These are phyloP conservation scores for Populus hybrid DNA, from an alignment of 441 rosid species.

Conservation along the genomic window DNA sequence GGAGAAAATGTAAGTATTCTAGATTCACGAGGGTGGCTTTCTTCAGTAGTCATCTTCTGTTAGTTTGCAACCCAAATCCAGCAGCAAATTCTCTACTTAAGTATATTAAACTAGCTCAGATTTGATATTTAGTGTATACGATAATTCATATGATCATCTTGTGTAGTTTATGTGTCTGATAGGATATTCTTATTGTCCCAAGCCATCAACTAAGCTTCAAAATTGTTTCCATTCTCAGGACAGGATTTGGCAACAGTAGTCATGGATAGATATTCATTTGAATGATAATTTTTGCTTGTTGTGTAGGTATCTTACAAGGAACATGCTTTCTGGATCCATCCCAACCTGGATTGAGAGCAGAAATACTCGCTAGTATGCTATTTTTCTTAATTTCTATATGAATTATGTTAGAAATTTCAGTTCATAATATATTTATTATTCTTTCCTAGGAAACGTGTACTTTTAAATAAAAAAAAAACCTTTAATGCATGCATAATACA, in stretches of 20 bases:
- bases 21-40: background rate
- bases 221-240: background rate
- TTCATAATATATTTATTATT: background rate
- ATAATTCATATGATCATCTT: background rate
- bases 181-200: background rate
- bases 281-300: constrained; percentile 3
- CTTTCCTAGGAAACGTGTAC: background rate
- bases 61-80: background rate
- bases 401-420: background rate
- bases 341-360: constrained; percentile 13
- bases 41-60: background rate
- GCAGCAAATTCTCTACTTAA: background rate
- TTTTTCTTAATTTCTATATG: background rate
- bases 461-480: background rate
- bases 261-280: background rate
- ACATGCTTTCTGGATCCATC: constrained; percentile 15
- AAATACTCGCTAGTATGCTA: constrained; percentile 23
- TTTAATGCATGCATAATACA: background rate
- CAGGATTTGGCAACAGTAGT: background rate
- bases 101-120: background rate
- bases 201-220: background rate
- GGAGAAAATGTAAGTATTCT: constrained; percentile 27
- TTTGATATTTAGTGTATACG: background rate
- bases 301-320: constrained; percentile 29
- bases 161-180: background rate